Conservation (phyloP, 305 asterid genomes). For the Fraxinus dipetala region DNA sequence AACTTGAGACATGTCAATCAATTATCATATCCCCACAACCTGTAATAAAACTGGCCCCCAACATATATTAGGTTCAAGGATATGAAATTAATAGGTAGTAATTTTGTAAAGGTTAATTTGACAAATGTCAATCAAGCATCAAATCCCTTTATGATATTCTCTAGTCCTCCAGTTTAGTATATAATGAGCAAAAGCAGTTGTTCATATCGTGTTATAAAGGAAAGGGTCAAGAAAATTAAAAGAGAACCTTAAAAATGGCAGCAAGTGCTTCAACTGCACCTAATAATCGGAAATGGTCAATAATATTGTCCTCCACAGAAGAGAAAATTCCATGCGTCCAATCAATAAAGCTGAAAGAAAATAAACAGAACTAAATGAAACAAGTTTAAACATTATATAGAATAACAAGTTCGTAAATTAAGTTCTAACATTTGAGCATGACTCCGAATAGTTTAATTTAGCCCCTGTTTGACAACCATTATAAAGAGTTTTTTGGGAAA, state of each 20-base stretch:
- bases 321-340: conserved; percentile 75
- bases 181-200: conserved; percentile 7
- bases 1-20: neutral
- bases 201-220: conserved; percentile 8
- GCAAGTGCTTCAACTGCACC: conserved; percentile 87
- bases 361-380: conserved; percentile 22
- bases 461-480: neutral
- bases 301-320: conserved; percentile 49
- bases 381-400: conserved; percentile 21
- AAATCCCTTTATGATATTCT: neutral
- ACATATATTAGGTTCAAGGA: neutral
- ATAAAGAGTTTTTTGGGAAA: too few relatives aligned
- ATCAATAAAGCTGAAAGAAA: conserved; percentile 70
- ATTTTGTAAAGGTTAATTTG: neutral
- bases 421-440: neutral
- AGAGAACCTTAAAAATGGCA: conserved; percentile 72
- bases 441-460: neutral
- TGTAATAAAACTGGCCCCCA: neutral
- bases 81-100: neutral
- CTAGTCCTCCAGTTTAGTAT: neutral
- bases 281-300: conserved; percentile 68
- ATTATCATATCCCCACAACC: neutral
- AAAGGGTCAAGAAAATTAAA: conserved; percentile 12
- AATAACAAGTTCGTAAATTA: conserved; percentile 3
- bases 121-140: neutral